Evolutionary conservation across 2,329 filamentous ascomycete species (phyloP).

Genomic region (Beauveria asiatica): DNA sequence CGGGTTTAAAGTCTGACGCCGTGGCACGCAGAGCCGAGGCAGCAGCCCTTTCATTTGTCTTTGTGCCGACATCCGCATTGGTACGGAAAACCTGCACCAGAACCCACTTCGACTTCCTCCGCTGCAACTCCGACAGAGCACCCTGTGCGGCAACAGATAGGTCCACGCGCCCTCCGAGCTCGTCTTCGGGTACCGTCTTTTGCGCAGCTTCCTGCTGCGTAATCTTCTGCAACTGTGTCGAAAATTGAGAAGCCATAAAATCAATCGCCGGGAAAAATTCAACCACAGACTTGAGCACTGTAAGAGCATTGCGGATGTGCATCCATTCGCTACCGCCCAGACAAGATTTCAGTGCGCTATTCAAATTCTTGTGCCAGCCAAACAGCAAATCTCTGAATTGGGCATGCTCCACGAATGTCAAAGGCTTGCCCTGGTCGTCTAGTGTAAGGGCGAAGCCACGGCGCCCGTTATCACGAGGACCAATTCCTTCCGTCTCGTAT

Average conservation of each 20-base stretch:
- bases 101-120: conserved; percentile 59
- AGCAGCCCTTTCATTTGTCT: conserved; percentile 21
- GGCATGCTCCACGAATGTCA: conserved; percentile 69
- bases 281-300: conserved; percentile 71
- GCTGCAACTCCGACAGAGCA: conserved; percentile 60
- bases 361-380: conserved; percentile 83
- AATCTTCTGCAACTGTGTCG: conserved; percentile 57
- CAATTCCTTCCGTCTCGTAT: conserved; percentile 72
- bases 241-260: conserved; percentile 68
- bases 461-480: conserved; percentile 43
- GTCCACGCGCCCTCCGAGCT: conserved; percentile 59
- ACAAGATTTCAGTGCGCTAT: conserved; percentile 71
- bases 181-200: conserved; percentile 38
- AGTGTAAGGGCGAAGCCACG: conserved; percentile 73
- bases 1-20: conserved; percentile 58
- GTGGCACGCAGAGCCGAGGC: conserved; percentile 44
- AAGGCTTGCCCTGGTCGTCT: conserved; percentile 56
- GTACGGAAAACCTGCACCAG: conserved; percentile 65
- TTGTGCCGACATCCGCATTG: conserved; percentile 34
- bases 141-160: conserved; percentile 66
- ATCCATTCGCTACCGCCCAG: conserved; percentile 84
- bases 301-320: conserved; percentile 94
- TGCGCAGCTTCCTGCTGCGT: conserved; percentile 49
- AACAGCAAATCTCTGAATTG: conserved; percentile 79
- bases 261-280: conserved; percentile 83